Conservation (phyloP, 768 basidiomycete genomes). For the Scleroderma citrinum region DNA sequence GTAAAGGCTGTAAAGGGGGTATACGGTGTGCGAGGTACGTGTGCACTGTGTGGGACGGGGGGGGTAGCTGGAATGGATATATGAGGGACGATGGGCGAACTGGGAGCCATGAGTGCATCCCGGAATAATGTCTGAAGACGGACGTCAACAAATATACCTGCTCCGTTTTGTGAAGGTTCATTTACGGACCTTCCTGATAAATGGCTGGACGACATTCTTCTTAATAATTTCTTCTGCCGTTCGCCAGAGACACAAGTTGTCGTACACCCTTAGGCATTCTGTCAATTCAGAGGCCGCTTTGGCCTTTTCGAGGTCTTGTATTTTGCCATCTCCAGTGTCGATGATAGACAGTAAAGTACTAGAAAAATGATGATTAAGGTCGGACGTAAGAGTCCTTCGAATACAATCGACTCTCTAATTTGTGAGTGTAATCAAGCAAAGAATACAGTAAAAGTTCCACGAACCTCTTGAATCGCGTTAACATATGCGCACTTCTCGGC, state of each 20-base stretch:
- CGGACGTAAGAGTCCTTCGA: constrained; percentile 76
- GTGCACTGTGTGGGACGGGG: constrained; percentile 21
- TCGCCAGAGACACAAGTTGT: constrained; percentile 72
- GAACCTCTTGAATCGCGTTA: constrained; percentile 80
- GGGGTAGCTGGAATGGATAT: constrained; percentile 48
- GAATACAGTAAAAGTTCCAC: constrained; percentile 22
- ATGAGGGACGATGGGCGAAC: constrained; percentile 71
- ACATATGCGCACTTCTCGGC: constrained; percentile 75
- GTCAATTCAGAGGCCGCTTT: constrained; percentile 62
- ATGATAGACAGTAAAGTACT: constrained; percentile 49
- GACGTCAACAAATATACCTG: constrained; percentile 3
- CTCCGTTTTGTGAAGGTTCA: not conserved
- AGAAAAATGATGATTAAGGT: constrained; percentile 79
- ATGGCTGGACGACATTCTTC: constrained; percentile 62
- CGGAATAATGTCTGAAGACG: constrained; percentile 61
- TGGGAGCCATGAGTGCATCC: constrained; percentile 60
- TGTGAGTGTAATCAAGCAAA: constrained; percentile 5
- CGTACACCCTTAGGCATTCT: constrained; percentile 78
- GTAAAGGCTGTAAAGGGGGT: constrained; percentile 45
- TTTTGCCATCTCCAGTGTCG: constrained; percentile 41
- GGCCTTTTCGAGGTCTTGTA: constrained; percentile 57
- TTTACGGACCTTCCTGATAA: constrained; percentile 65
- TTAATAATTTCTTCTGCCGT: constrained; percentile 86
- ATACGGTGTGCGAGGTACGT: constrained; percentile 50
- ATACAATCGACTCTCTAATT: constrained; percentile 77